Base-by-base conservation (phyloP, 1,139 yeast species). In the Kurtzmaniella quercitrusa region DNA sequence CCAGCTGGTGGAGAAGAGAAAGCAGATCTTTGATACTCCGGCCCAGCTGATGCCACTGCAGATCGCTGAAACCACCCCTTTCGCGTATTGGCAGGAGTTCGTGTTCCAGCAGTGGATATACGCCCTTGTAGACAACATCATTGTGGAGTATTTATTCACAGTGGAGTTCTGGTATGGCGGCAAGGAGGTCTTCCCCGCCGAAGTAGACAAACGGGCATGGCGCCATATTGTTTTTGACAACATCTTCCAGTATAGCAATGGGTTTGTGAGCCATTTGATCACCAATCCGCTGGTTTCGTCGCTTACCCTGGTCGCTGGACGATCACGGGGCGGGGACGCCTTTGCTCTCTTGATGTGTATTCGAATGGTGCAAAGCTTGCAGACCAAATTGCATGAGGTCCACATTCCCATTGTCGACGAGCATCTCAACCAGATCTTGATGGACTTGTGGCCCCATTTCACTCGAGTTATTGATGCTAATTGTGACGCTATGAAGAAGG, bases 381-480 rank as follows among this genome's bases (percentile, higher is more conserved):
- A 81, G 52, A 72, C 76, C 39, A 82, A 78, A 52, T 66, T 86
- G 40, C 90, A 82, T 53, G 76, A 66, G 68, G 76, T 60, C 63
- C 95, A 57, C 63, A 77, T 87, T 3, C 95, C 96, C 0, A 80
- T 83, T 1, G 68, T 88, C 55, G 91, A 85, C 51, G 86, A 80
- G 47, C 87, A 86, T 58, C 68, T 88, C 48, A 84, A 86, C 56
- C 72, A 81, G 11, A 79, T 86, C 48, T 63, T 85, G 47, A 74
- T 87, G 40, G 59, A 75, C 0, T 66, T 91, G 37, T 91, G 97
- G 97, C 96, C 97, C 1, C 81, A 79, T 47, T 86, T 90, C 56
- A 95, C 93, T 54, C 75, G 71, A 41, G 70, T 87, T 36, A 75
- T 90, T 43, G 96, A 90, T 60, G 65, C 77, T 40, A 88, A 90